Conservation (phyloP, 2,329 filamentous ascomycete species). For the Pseudogymnoascus sp. region DNA sequence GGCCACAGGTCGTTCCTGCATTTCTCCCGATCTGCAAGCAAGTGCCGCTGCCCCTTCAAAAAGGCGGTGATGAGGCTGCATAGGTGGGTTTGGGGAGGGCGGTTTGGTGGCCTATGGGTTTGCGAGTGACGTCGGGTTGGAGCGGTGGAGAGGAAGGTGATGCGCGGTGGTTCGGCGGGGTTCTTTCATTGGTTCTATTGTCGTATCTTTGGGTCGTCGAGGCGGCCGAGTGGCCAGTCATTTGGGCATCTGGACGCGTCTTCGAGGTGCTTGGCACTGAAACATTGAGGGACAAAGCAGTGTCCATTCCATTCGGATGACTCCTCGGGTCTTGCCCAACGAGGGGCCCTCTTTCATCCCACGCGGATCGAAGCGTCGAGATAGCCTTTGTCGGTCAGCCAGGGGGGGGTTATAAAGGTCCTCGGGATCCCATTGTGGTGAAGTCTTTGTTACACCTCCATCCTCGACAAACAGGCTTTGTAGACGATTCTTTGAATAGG, state of each 20-base stretch:
- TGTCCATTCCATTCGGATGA: not conserved
- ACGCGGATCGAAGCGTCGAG: not conserved
- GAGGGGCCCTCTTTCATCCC: not conserved
- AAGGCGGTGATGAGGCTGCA: not conserved
- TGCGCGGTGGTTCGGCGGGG: not conserved
- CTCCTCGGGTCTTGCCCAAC: not conserved
- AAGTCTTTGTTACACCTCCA: not conserved
- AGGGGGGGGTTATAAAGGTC: not conserved
- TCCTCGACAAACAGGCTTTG: not conserved
- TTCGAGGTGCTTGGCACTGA: conserved; percentile 1
- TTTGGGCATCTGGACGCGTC: not conserved
- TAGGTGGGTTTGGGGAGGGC: not conserved
- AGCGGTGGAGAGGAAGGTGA: not conserved
- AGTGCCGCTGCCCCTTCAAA: not conserved
- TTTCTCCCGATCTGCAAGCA: not conserved
- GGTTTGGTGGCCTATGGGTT: not conserved
- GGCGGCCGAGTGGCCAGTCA: not conserved
- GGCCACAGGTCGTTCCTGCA: not conserved
- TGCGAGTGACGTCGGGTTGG: not conserved
- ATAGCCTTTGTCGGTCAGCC: not conserved
- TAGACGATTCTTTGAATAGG: conserved; percentile 2
- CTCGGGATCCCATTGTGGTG: not conserved
- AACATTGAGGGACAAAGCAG: not conserved
- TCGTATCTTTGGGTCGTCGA: not conserved
- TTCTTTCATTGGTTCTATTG: not conserved